Evolutionary conservation across 1,139 yeast genomes (phyloP), one percentile per base, ranked within the genome.

Genomic region (Protomyces arabidopsidicola): DNA sequence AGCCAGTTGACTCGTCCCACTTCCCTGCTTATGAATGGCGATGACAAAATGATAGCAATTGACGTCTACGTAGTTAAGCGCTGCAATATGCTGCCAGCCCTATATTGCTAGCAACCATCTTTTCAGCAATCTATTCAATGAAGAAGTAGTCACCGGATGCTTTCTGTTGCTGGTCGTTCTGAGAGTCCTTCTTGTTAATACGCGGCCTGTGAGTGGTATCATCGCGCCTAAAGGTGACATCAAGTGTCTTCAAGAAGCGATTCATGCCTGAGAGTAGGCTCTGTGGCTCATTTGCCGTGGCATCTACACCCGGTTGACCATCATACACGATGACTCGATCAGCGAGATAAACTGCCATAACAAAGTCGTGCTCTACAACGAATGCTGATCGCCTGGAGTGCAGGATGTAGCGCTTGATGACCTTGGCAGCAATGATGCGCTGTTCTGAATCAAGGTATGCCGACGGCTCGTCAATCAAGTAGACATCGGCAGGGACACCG

Each of bases 401-500:
- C 75, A 93, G 81, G 73, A 95, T 89, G 75, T 90, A 93, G 78
- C 97, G 87, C 83, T 97, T 88, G 74, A 93, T 95, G 70, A 93
- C 98, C 81, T 93, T 93, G 66, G 98, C 88, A 81, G 98, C 95
- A 71, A 93, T 87, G 75, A 93, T 90, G 90, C 99, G 97, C 79
- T 93, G 99, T 79, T 93, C 99, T 66, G 98, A 91, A 80, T 93
- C 98, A 76, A 93, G 84, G 79, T 93, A 93, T 48, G 98, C 99
- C 66, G 97, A 18, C 10, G 45, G 18, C 55, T 51, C 39, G 31
- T 55, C 42, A 58, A 60, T 45, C 54, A 60, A 50, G 63, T 52
- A 16, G 50, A 53, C 35, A 38, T 60, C 27, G 35, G 53, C 48
- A 39, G 64, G 90, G 64, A 87, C 80, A 83, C 98, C 98, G 68